Base-by-base conservation (phyloP, 441 rosid genomes). In the Populus tomentosa region DNA sequence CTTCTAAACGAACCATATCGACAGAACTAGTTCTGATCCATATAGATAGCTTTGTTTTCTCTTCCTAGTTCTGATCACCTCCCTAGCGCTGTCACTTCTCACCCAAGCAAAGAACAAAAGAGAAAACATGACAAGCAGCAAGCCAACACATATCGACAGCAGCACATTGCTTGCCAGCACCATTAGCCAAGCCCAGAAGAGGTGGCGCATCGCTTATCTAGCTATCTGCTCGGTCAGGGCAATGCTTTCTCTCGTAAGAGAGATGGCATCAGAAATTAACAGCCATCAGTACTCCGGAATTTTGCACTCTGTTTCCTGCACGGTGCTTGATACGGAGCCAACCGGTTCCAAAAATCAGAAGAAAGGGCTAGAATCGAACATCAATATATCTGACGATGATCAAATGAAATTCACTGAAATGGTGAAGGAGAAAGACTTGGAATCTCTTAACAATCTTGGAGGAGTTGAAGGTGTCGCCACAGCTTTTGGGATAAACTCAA, bases 141-240 rank as follows among this genome's bases (percentile, higher is more conserved):
- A 82, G 80, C 67, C 70, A 56, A 77, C 82, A 16, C 78, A 67
- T 33, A 46, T 62, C 70, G 78, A 81, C 75, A 80, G 81, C 79
- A 28, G 66, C 71, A 61, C 82, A 28, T 78, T 86, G 67, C 77
- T 90, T 61, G 69, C 83, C 80, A 50, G 40, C 71, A 82, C 85
- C 72, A 78, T 88, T 28, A 28, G 30, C 30, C 70, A 89, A 23
- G 88, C 94, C 18, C 88, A 88, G 33, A 86, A 85, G 86, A 82
- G 94, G 70, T 90, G 92, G 94, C 90, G 94, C 38, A 74, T 88
- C 46, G 92, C 91, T 30, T 89, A 82, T 18, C 67, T 84, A 21
- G 80, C 88, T 6, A 89, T 90, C 75, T 85, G 83, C 70, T 87
- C 92, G 24, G 73, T 73, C 38, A 77, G 91, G 50, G 82, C 87